These are phyloP conservation scores for Skeletonema menzelii DNA, from an alignment of 108 stramenopile genomes.

Conservation along the genomic window DNA sequence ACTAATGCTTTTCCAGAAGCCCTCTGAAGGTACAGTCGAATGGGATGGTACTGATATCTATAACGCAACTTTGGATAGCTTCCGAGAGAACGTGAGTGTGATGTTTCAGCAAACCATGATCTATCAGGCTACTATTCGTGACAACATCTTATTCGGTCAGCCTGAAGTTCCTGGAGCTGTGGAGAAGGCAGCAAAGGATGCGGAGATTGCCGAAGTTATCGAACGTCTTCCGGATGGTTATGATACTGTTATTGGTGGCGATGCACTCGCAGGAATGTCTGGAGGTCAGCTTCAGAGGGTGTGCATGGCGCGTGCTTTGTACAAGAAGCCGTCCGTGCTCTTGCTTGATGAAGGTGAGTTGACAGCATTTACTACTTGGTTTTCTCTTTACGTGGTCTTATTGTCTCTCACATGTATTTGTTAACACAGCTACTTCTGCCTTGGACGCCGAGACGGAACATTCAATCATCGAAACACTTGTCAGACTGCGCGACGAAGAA, in stretches of 20 bases:
- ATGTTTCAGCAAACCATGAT: constrained; percentile 14
- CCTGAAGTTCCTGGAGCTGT: neutral
- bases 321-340: constrained; percentile 24
- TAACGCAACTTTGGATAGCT: neutral
- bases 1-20: neutral
- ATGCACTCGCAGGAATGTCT: neutral
- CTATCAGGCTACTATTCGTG: constrained; percentile 6
- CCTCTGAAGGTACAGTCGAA: neutral
- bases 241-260: constrained; percentile 15
- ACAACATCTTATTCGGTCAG: constrained; percentile 16
- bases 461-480: constrained; percentile 9
- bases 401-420: too few species aligned
- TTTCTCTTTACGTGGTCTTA: too few species aligned
- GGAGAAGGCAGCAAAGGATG: neutral
- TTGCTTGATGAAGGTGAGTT: constrained; percentile 33
- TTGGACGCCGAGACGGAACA: constrained; percentile 26
- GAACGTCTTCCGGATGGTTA: constrained; percentile 12
- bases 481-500: neutral
- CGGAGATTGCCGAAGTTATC: constrained; percentile 9
- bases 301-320: constrained; percentile 47
- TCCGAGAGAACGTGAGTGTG: constrained; percentile 7
- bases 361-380: too few species aligned
- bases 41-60: constrained; percentile 16
- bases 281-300: constrained; percentile 1
- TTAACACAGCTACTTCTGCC: constrained; percentile 40